A percentile compares a stretch with the other conserved stretches of the same genome.
phyloP scores from a whole-genome alignment of 495 filamentous ascomycete genomes.

The Daldinia childiae region DNA sequence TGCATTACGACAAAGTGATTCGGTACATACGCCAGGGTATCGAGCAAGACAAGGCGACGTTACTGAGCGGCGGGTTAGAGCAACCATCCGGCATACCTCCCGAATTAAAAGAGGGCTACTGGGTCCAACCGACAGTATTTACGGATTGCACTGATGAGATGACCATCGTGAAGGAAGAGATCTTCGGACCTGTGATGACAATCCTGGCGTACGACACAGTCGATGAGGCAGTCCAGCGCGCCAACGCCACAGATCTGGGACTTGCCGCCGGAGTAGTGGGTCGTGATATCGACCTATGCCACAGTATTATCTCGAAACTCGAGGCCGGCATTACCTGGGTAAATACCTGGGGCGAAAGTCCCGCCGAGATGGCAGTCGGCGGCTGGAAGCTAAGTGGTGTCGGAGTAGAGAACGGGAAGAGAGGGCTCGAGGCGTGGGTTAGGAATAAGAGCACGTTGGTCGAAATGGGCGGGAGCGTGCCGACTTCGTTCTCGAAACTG shows the following conservation, averaged over 20 bases:
- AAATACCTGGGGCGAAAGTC: slow-evolving; percentile 61
- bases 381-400: slow-evolving; percentile 62
- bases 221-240: slow-evolving; percentile 73
- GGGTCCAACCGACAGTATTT: slow-evolving; percentile 77
- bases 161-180: slow-evolving; percentile 78
- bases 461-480: slow-evolving; percentile 74
- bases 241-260: slow-evolving; percentile 77
- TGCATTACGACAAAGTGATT: slow-evolving; percentile 75
- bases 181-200: slow-evolving; percentile 83
- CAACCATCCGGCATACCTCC: slow-evolving; percentile 58
- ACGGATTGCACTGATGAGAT: slow-evolving; percentile 75
- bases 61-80: slow-evolving; percentile 73
- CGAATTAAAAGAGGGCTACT: slow-evolving; percentile 69
- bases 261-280: slow-evolving; percentile 85
- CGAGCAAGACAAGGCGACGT: slow-evolving; percentile 70
- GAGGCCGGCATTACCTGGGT: slow-evolving; percentile 72
- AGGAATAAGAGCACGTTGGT: slow-evolving; percentile 84
- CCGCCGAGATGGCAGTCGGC: slow-evolving; percentile 62
- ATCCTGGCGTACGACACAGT: slow-evolving; percentile 72
- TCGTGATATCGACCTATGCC: slow-evolving; percentile 73
- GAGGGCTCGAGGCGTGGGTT: slow-evolving; percentile 79
- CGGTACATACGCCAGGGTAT: slow-evolving; percentile 76
- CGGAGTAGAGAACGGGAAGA: slow-evolving; percentile 67
- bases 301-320: slow-evolving; percentile 72
- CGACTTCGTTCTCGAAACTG: slow-evolving; percentile 71